phyloP scores from a whole-genome alignment of 805 yeast genomes.

The Phaffomyces antillensis region DNA sequence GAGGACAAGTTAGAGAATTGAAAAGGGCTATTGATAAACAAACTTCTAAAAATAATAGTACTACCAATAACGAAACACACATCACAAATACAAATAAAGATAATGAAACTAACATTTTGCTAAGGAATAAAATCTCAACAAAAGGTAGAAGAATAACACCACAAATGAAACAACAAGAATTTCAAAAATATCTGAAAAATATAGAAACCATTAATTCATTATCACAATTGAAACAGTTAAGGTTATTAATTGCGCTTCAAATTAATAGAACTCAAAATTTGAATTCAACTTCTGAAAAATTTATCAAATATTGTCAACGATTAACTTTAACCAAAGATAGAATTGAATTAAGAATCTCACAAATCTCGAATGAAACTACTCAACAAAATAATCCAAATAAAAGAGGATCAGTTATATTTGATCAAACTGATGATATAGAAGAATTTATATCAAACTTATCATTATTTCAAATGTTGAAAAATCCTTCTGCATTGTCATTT shows the following conservation, averaged over 20 bases:
- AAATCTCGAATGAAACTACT: slow-evolving; percentile 16
- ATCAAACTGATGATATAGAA: slow-evolving; percentile 14
- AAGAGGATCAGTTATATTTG: slow-evolving; percentile 7
- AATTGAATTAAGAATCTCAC: slow-evolving; percentile 24
- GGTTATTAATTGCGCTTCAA: slow-evolving; percentile 41
- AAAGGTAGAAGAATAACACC: slow-evolving; percentile 27
- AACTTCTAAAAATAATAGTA: slow-evolving; percentile 1
- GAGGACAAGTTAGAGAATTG: slow-evolving; percentile 66
- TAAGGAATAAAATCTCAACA: slow-evolving; percentile 10
- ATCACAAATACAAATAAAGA: neutral
- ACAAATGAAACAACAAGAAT: slow-evolving; percentile 32
- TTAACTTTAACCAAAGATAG: slow-evolving; percentile 25
- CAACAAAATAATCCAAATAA: neutral
- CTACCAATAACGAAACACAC: neutral
- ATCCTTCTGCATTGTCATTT: slow-evolving; percentile 39
- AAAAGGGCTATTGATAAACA: slow-evolving; percentile 67
- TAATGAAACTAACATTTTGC: neutral
- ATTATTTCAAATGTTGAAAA: slow-evolving; percentile 38
- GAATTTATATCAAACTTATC: slow-evolving; percentile 23
- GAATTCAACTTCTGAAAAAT: slow-evolving; percentile 23
- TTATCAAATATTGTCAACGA: slow-evolving; percentile 24
- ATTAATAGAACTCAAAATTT: slow-evolving; percentile 32
- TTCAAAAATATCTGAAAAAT: slow-evolving; percentile 32
- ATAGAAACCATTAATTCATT: slow-evolving; percentile 28
- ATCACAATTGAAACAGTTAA: slow-evolving; percentile 40